Evolutionary conservation across 1,139 yeast genomes (phyloP), one percentile per base, ranked within the genome.

Genomic region (Saccharomyces hybrid): DNA sequence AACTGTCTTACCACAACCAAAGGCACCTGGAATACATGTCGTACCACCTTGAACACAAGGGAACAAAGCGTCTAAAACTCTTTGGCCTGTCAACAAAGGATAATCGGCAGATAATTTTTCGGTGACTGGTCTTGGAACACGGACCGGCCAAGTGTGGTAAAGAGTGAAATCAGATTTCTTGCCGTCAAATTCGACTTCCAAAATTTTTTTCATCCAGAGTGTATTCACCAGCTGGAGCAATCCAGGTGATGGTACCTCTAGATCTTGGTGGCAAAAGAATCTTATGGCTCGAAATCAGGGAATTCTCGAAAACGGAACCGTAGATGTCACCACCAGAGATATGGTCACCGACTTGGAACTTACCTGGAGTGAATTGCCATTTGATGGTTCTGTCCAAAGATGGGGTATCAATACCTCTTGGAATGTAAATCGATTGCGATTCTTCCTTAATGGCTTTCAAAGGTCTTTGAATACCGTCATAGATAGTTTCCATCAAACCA

Each of bases 41-140:
- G 99, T 93, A 79, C 99, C 99, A 78, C 99, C 99, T 79, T 95
- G 99, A 65, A 95, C 99, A 82, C 96, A 88, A 53, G 99, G 99
- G 82, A 93, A 95, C 63, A 93, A 81, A 42, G 99, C 86, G 74
- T 93, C 99, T 74, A 93, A 80, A 55, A 93, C 99, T 80, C 99
- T 88, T 78, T 93, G 99, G 67, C 99, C 99, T 34, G 99, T 93
- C 68, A 93, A 81, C 67, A 95, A 81, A 56, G 99, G 99, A 73
- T 86, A 82, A 73, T 91, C 93, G 50, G 99, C 98, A 56, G 95
- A 77, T 61, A 89, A 76, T 72, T 91, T 90, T 72, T 89, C 95
- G 54, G 97, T 87, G 52, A 91, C 98, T 19, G 99, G 99, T 77
- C 99, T 87, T 66, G 99, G 98, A 50, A 90, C 96, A 80, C 99